phyloP scores from a whole-genome alignment of 257 asterid genomes.

The Knoxia roxburghii region DNA sequence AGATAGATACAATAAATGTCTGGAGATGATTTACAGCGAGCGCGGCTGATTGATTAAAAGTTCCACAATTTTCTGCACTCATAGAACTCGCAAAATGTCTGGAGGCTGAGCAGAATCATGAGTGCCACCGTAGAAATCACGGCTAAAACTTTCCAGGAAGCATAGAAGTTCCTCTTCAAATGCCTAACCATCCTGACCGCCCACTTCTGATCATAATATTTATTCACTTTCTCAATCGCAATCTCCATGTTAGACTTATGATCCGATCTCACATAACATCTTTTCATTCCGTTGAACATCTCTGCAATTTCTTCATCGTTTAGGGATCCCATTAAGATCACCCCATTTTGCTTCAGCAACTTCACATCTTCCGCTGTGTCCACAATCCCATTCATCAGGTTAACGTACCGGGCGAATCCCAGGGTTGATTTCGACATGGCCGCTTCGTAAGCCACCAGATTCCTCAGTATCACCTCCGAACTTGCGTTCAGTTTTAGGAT shows the following conservation, averaged over 20 bases:
- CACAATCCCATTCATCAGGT: slow-evolving; percentile 50
- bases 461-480: slow-evolving; percentile 42
- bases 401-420: slow-evolving; percentile 41
- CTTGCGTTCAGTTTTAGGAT: slow-evolving; percentile 29
- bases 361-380: slow-evolving; percentile 37
- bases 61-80: slow-evolving; percentile 15
- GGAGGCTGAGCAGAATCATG: slow-evolving; percentile 27
- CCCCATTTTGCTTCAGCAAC: slow-evolving; percentile 29
- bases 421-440: slow-evolving; percentile 26
- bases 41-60: too few species aligned
- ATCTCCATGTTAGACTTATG: slow-evolving; percentile 27
- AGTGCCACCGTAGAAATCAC: slow-evolving; percentile 22
- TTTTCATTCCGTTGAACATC: slow-evolving; percentile 39
- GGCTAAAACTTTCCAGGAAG: slow-evolving; percentile 23
- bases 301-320: slow-evolving; percentile 33
- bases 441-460: slow-evolving; percentile 50
- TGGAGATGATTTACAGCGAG: too few species aligned
- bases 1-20: too few species aligned
- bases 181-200: slow-evolving; percentile 26
- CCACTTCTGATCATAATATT: slow-evolving; percentile 18
- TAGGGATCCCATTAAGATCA: slow-evolving; percentile 28
- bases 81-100: slow-evolving; percentile 37
- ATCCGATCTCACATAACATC: slow-evolving; percentile 17
- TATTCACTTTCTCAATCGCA: slow-evolving; percentile 36
- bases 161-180: slow-evolving; percentile 17